These are phyloP conservation scores for Grifola frondosa DNA, from an alignment of 1,284 basidiomycete genomes.

Conservation along the genomic window DNA sequence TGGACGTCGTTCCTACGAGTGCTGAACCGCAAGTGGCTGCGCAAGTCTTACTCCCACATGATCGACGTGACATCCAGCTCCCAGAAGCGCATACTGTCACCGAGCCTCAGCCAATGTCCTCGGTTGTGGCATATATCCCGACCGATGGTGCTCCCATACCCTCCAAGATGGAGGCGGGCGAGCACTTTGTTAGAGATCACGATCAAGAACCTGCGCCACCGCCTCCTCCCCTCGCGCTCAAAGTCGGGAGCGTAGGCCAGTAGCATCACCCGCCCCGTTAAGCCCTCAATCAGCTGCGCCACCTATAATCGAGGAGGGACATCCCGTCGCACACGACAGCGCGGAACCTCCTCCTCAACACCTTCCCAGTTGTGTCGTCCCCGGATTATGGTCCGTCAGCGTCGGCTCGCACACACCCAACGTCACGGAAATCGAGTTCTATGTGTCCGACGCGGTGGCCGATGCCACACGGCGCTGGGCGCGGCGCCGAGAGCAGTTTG, in stretches of 20 bases:
- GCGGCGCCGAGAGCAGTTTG: slow-evolving; percentile 18
- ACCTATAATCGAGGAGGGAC: not conserved
- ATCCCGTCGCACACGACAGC: not conserved
- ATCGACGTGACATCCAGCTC: no score
- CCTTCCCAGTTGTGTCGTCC: slow-evolving; percentile 24
- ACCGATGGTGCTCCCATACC: no score
- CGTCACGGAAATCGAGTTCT: slow-evolving; percentile 33
- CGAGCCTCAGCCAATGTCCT: no score
- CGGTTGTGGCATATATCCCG: no score
- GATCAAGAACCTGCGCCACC: slow-evolving; percentile 5
- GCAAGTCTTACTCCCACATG: no score
- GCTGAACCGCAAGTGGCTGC: no score
- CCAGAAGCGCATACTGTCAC: no score
- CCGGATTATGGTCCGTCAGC: slow-evolving; percentile 42
- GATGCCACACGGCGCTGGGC: slow-evolving; percentile 26
- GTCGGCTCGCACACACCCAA: slow-evolving; percentile 29
- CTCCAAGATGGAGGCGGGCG: no score
- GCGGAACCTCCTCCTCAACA: not conserved
- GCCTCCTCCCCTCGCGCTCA: not conserved
- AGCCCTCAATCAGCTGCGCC: not conserved
- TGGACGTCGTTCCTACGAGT: no score
- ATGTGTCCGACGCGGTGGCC: slow-evolving; percentile 35
- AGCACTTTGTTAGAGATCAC: no score
- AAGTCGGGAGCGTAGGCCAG: not conserved
- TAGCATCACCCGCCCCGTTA: not conserved